Conservation (phyloP, 805 yeast genomes). For the Pichia cephalocereana region DNA sequence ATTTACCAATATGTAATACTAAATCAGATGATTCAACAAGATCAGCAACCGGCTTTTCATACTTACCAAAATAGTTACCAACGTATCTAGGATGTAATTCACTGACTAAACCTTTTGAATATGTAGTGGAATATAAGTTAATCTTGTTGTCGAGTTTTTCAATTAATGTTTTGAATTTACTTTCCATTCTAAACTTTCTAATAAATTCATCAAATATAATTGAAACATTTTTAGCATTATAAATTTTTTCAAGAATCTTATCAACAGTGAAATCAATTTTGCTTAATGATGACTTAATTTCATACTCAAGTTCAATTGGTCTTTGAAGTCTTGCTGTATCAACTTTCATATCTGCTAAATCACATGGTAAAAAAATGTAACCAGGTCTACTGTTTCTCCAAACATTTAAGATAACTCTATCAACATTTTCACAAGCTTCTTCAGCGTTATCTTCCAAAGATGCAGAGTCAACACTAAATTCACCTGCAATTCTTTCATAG, state of each 20-base stretch:
- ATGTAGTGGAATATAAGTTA: conserved; percentile 32
- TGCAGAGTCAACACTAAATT: conserved; percentile 46
- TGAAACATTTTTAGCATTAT: conserved; percentile 29
- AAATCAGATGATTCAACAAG: conserved; percentile 50
- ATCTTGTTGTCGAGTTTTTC: conserved; percentile 25
- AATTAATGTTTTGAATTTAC: conserved; percentile 24
- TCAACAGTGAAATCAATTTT: conserved; percentile 18
- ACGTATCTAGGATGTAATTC: conserved; percentile 33
- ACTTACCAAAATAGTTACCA: conserved; percentile 35
- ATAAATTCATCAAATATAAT: conserved; percentile 35
- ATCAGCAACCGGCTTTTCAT: conserved; percentile 27
- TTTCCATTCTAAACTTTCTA: conserved; percentile 28
- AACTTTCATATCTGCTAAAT: conserved; percentile 49
- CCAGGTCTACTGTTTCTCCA: conserved; percentile 67
- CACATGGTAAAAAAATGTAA: conserved; percentile 69
- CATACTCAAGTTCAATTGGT: conserved; percentile 19
- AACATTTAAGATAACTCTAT: conserved; percentile 51
- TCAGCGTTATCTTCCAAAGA: conserved; percentile 34
- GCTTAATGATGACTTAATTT: conserved; percentile 12
- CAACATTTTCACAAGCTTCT: conserved; percentile 55
- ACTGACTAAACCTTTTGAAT: conserved; percentile 32
- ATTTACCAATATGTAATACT: conserved; percentile 61
- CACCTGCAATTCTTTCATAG: conserved; percentile 53
- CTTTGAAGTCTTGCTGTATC: conserved; percentile 27
- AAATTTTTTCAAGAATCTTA: conserved; percentile 29